phyloP scores from a whole-genome alignment of 2,329 filamentous ascomycete species.

The Aspergillus arachidicola region DNA sequence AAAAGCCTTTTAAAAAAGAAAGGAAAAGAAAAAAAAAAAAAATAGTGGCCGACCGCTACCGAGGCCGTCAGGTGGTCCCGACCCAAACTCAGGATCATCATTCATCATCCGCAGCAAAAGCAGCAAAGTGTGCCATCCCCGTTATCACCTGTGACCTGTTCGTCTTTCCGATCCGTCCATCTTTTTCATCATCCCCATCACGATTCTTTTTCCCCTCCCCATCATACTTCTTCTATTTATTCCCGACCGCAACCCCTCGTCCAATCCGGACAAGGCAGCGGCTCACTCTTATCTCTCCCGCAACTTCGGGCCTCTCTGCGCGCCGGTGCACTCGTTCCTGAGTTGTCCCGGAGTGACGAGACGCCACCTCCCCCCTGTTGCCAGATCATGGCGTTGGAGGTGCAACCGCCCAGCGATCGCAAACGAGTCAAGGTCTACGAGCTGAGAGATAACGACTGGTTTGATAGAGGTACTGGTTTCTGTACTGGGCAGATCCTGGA shows the following conservation, averaged over 20 bases:
- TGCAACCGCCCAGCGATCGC: constrained; percentile 52
- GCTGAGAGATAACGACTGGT: constrained; percentile 98
- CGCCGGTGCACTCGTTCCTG: constrained; percentile 38
- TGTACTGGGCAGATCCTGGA: constrained; percentile 76
- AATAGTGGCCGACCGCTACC: constrained; percentile 23
- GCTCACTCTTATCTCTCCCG: constrained; percentile 17
- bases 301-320: constrained; percentile 31
- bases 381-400: constrained; percentile 51
- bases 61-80: constrained; percentile 37
- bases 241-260: constrained; percentile 19
- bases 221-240: constrained; percentile 10
- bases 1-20: neutral
- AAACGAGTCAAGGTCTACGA: constrained; percentile 96
- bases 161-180: constrained; percentile 6
- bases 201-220: neutral
- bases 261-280: constrained; percentile 16
- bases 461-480: constrained; percentile 94
- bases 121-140: constrained; percentile 10
- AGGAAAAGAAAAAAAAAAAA: neutral
- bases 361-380: constrained; percentile 33
- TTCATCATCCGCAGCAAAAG: constrained; percentile 18
- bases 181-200: constrained; percentile 6
- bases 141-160: constrained; percentile 9
- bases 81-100: constrained; percentile 25
- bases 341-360: constrained; percentile 43